These are phyloP conservation scores for Gossypioides kirkii DNA, from an alignment of 345 rosid species.

Conservation along the genomic window DNA sequence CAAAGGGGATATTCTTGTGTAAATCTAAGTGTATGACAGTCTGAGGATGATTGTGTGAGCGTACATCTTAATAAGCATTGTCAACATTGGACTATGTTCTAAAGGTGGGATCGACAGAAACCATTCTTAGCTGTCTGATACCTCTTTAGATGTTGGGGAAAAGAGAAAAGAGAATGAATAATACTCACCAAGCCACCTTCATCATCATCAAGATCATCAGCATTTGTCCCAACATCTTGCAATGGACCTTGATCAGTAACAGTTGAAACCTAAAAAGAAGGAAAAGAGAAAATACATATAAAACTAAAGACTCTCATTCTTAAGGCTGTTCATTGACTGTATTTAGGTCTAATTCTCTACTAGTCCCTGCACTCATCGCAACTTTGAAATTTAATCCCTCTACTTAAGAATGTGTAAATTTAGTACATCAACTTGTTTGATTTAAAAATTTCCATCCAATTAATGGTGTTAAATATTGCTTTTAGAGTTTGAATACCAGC, in stretches of 20 bases:
- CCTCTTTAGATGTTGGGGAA: not conserved
- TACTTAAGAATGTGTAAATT: too few relatives aligned
- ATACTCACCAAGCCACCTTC: constrained; percentile 92
- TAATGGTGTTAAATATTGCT: too few relatives aligned
- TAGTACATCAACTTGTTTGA: too few relatives aligned
- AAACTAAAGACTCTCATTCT: not conserved
- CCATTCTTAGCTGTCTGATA: not conserved
- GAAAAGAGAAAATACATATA: constrained; percentile 5
- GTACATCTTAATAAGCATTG: not conserved
- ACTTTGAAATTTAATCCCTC: too few relatives aligned
- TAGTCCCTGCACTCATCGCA: too few relatives aligned
- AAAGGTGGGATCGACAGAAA: not conserved
- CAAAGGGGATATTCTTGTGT: not conserved
- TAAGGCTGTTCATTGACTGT: not conserved
- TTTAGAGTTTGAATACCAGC: too few relatives aligned
- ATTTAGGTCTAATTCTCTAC: too few relatives aligned
- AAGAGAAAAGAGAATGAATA: not conserved
- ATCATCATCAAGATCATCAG: constrained; percentile 92
- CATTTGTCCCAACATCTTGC: constrained; percentile 55
- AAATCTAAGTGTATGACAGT: too few relatives aligned
- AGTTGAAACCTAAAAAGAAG: constrained; percentile 65
- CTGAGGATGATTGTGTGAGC: not conserved
- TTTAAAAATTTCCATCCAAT: too few relatives aligned
- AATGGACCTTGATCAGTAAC: constrained; percentile 75
- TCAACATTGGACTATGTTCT: not conserved